Percentiles rank a stretch among this genome's conserved stretches.
phyloP scores from a whole-genome alignment of 306 rosid species.

The Hylodesmum podocarpum region DNA sequence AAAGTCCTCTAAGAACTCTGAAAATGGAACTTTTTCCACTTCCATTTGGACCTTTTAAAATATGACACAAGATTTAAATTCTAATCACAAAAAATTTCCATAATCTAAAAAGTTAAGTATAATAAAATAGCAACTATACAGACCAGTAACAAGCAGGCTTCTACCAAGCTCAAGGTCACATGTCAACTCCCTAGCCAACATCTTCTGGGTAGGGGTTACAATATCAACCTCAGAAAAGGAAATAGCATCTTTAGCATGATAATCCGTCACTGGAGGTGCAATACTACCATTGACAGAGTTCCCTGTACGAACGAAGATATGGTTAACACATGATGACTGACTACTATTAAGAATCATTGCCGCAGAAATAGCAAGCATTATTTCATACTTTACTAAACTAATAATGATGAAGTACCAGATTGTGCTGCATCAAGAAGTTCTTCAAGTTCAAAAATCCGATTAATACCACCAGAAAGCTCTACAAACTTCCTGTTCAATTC shows the following conservation, averaged over 20 bases:
- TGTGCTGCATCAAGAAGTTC: slow-evolving; percentile 85
- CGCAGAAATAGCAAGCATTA: background rate
- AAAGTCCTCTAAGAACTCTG: slow-evolving; percentile 95
- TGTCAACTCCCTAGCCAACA: slow-evolving; percentile 85
- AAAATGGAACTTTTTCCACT: slow-evolving; percentile 98
- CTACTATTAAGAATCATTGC: slow-evolving; percentile 20
- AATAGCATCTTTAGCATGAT: slow-evolving; percentile 58
- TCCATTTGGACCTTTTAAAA: slow-evolving; percentile 88
- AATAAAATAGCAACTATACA: slow-evolving; percentile 30
- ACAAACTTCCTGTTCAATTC: slow-evolving; percentile 85
- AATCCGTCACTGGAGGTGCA: slow-evolving; percentile 41
- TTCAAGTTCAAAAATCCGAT: slow-evolving; percentile 92
- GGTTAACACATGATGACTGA: slow-evolving; percentile 14
- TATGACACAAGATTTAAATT: slow-evolving; percentile 21
- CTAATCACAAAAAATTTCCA: slow-evolving; percentile 6
- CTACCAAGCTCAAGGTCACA: slow-evolving; percentile 70
- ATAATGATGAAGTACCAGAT: slow-evolving; percentile 55
- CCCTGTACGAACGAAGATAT: slow-evolving; percentile 40
- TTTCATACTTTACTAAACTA: slow-evolving; percentile 1
- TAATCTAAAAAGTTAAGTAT: background rate
- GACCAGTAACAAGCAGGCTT: slow-evolving; percentile 97
- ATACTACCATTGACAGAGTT: slow-evolving; percentile 40
- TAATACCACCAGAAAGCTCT: slow-evolving; percentile 92
- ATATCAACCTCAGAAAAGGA: slow-evolving; percentile 82
- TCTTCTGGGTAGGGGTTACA: slow-evolving; percentile 83